Percentiles rank a stretch among this genome's conserved stretches.
Evolutionary conservation across 2,329 filamentous ascomycete species (phyloP).

Genomic region (Calonectria ilicicola): DNA sequence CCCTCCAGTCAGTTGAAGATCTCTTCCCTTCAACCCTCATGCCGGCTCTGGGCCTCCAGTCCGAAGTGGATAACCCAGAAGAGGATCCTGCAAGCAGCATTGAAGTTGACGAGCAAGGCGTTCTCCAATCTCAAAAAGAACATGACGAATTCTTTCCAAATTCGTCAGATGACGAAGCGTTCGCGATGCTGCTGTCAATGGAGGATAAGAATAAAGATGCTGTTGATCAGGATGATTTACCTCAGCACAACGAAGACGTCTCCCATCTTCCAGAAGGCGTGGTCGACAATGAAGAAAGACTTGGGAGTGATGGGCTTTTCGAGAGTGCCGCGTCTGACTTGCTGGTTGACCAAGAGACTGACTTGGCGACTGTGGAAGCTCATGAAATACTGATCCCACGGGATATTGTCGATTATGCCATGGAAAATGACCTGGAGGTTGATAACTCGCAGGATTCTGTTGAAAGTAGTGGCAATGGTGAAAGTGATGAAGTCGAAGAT

Average conservation of each 20-base stretch:
- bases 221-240: background rate
- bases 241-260: background rate
- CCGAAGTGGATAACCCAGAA: conserved; percentile 35
- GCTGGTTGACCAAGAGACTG: conserved; percentile 51
- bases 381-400: conserved; percentile 52
- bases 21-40: conserved; percentile 78
- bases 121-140: conserved; percentile 59
- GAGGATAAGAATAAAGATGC: conserved; percentile 23
- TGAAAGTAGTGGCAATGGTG: background rate
- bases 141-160: conserved; percentile 62
- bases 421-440: conserved; percentile 49
- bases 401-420: conserved; percentile 55
- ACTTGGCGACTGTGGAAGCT: too few species aligned
- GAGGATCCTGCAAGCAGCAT: conserved; percentile 58
- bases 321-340: conserved; percentile 51
- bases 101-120: conserved; percentile 74
- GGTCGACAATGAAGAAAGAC: conserved; percentile 30
- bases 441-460: conserved; percentile 31
- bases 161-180: conserved; percentile 66
- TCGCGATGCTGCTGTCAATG: conserved; percentile 39
- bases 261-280: too few species aligned
- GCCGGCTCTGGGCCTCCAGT: conserved; percentile 57
- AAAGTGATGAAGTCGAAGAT: background rate
- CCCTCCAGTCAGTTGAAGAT: conserved; percentile 87
- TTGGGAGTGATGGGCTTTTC: conserved; percentile 50